These are phyloP conservation scores for Macrolepiota albuminosa DNA, from an alignment of 768 basidiomycete species.

Conservation along the genomic window DNA sequence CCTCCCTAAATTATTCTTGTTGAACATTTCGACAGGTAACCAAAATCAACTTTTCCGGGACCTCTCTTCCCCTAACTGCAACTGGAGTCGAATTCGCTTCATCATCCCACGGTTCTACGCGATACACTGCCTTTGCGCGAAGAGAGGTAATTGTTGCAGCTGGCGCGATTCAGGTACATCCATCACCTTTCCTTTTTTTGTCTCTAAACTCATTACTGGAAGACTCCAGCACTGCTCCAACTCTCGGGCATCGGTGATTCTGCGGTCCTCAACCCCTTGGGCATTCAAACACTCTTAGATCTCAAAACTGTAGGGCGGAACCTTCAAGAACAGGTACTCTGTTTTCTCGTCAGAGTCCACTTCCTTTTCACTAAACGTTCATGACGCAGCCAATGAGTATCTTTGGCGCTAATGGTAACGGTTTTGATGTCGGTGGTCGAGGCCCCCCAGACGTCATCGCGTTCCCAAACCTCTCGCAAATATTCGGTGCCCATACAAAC, in stretches of 20 bases:
- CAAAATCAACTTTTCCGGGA: constrained; percentile 35
- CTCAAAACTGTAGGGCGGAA: constrained; percentile 51
- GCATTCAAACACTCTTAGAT: constrained; percentile 41
- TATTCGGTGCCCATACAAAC: constrained; percentile 32
- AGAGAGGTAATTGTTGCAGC: constrained; percentile 51
- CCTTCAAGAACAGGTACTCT: constrained; percentile 47
- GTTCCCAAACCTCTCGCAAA: constrained; percentile 44
- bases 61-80: constrained; percentile 31
- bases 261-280: constrained; percentile 36
- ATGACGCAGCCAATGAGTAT: constrained; percentile 33
- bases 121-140: constrained; percentile 37
- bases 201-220: not conserved
- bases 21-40: constrained; percentile 29
- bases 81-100: constrained; percentile 44
- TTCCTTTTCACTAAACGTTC: not conserved
- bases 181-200: not conserved
- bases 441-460: constrained; percentile 48
- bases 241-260: constrained; percentile 56
- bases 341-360: not conserved
- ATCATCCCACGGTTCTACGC: constrained; percentile 29
- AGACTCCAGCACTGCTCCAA: constrained; percentile 46
- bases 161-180: constrained; percentile 39
- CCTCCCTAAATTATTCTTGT: not conserved
- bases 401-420: constrained; percentile 35
- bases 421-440: constrained; percentile 33